A percentile compares a stretch with the other conserved stretches of the same genome.
Evolutionary conservation across 1,139 yeast species (phyloP).

Genomic region (Hansenula sp.): DNA sequence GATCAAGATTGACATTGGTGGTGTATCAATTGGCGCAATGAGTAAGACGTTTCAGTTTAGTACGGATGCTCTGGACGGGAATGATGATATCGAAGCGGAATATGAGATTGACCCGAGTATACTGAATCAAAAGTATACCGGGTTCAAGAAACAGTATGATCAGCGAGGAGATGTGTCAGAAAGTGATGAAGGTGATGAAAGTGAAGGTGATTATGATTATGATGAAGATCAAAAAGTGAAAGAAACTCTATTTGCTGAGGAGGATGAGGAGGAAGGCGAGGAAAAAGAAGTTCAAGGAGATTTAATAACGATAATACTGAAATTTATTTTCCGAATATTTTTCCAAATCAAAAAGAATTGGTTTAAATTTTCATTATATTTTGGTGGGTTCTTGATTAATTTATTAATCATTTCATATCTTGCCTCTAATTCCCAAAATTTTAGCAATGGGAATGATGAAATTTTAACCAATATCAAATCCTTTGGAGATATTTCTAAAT

Average conservation of each 20-base stretch:
- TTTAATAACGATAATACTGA: not conserved
- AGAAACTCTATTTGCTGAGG: not conserved
- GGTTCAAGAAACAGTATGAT: conserved; percentile 3
- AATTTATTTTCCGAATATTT: not conserved
- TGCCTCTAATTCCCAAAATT: not conserved
- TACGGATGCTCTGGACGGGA: not conserved
- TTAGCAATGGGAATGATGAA: not conserved
- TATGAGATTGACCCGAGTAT: conserved; percentile 2
- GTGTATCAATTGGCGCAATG: no score
- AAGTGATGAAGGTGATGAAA: not conserved
- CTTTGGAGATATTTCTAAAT: conserved; percentile 16
- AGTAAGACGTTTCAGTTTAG: conserved; percentile 1
- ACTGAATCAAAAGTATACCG: conserved; percentile 4
- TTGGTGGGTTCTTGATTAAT: not conserved
- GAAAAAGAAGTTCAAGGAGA: no score
- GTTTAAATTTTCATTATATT: not conserved
- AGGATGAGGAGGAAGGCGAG: not conserved
- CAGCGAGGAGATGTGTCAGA: not conserved
- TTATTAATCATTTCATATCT: not conserved
- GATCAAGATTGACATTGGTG: no score
- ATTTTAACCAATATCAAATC: conserved; percentile 7
- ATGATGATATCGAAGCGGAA: conserved; percentile 4
- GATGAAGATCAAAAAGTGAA: conserved; percentile 1
- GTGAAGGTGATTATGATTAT: conserved; percentile 1
- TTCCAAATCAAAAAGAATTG: not conserved